Conservation (phyloP, 306 rosid genomes). For the Corylus americana region DNA sequence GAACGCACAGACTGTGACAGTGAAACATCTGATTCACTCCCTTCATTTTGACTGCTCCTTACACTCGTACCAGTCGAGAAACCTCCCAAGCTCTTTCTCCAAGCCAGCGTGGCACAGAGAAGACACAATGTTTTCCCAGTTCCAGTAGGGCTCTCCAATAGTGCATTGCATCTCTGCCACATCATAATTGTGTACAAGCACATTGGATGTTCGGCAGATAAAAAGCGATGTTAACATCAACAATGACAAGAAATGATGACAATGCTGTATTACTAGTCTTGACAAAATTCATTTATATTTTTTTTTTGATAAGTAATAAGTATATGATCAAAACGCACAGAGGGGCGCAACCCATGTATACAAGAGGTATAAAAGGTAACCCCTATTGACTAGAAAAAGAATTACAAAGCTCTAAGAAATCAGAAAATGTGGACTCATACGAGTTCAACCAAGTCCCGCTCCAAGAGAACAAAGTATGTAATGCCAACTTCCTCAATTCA, state of each 20-base stretch:
- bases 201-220: constrained; percentile 1
- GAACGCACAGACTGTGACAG: constrained; percentile 42
- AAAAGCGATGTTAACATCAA: not conserved
- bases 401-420: too few species aligned
- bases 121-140: constrained; percentile 97
- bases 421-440: too few species aligned
- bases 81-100: constrained; percentile 87
- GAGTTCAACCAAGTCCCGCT: too few species aligned
- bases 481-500: too few species aligned
- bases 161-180: constrained; percentile 75
- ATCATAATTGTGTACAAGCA: constrained; percentile 4
- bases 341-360: too few species aligned
- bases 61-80: constrained; percentile 61
- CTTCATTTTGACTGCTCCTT: constrained; percentile 40
- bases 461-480: too few species aligned
- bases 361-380: too few species aligned
- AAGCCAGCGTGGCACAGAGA: constrained; percentile 90
- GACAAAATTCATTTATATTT: not conserved
- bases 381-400: too few species aligned
- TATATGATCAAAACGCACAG: too few species aligned
- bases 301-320: too few species aligned
- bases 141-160: constrained; percentile 97
- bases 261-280: not conserved
- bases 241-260: constrained; percentile 6
- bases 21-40: constrained; percentile 31